Evolutionary conservation across 2,329 filamentous ascomycete genomes (phyloP).

Genomic region (Myriosclerotinia scirpicola): DNA sequence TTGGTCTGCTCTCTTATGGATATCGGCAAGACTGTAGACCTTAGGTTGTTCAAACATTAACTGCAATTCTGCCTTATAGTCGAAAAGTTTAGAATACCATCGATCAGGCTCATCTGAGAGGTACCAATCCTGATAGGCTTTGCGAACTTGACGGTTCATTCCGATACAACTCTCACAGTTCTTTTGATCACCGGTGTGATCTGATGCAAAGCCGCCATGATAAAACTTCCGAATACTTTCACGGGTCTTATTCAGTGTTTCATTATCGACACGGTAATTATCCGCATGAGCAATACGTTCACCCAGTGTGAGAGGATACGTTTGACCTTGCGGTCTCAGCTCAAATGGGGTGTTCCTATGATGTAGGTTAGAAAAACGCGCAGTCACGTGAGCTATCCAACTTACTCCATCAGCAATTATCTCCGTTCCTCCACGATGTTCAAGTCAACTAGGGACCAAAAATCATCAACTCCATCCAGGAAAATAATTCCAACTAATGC

Average conservation of each 20-base stretch:
- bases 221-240: slow-evolving; percentile 29
- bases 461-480: background rate
- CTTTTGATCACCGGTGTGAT: slow-evolving; percentile 31
- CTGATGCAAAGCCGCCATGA: slow-evolving; percentile 25
- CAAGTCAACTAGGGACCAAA: background rate
- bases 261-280: slow-evolving; percentile 31
- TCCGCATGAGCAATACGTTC: slow-evolving; percentile 33
- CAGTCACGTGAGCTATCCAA: slow-evolving; percentile 10
- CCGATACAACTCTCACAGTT: slow-evolving; percentile 33
- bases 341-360: slow-evolving; percentile 19
- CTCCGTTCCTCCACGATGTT: background rate
- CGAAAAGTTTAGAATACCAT: slow-evolving; percentile 30
- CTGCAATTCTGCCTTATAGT: slow-evolving; percentile 31
- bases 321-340: slow-evolving; percentile 18
- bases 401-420: slow-evolving; percentile 22
- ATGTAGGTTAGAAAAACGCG: slow-evolving; percentile 1
- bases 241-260: slow-evolving; percentile 26
- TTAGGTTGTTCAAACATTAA: slow-evolving; percentile 31
- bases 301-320: slow-evolving; percentile 34
- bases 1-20: slow-evolving; percentile 31
- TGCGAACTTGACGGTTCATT: slow-evolving; percentile 31
- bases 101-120: slow-evolving; percentile 30
- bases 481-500: background rate
- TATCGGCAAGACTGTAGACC: slow-evolving; percentile 30
- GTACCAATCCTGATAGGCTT: slow-evolving; percentile 38